Evolutionary conservation across 2,329 filamentous ascomycete species (phyloP).

Genomic region (Colletotrichum somersetense): DNA sequence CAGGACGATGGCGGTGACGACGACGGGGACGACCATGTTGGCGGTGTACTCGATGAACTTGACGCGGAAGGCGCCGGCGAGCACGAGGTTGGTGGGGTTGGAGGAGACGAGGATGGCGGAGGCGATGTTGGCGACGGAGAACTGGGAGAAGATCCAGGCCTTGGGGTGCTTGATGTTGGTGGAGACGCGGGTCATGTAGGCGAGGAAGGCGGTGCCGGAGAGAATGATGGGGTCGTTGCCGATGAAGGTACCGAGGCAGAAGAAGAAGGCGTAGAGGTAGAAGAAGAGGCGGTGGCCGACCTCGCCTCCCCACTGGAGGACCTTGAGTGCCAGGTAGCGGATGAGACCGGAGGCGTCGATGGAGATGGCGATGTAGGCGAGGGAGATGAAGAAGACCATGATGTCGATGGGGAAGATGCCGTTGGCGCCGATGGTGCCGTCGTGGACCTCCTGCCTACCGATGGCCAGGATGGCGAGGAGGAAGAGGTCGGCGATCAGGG

Average conservation of each 20-base stretch:
- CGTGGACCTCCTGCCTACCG: constrained; percentile 74
- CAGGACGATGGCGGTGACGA: constrained; percentile 75
- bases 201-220: constrained; percentile 79
- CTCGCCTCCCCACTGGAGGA: constrained; percentile 75
- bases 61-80: constrained; percentile 79
- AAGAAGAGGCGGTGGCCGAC: constrained; percentile 78
- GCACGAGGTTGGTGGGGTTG: constrained; percentile 81
- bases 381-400: constrained; percentile 79
- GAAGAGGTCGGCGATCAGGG: constrained; percentile 78
- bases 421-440: constrained; percentile 74
- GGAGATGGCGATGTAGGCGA: constrained; percentile 83
- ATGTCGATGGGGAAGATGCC: constrained; percentile 79
- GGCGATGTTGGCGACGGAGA: constrained; percentile 78
- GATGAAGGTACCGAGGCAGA: constrained; percentile 74
- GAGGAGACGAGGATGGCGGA: constrained; percentile 83
- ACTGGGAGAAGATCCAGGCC: constrained; percentile 81
- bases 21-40: constrained; percentile 81
- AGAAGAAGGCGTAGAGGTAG: constrained; percentile 81
- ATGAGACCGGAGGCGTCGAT: constrained; percentile 82
- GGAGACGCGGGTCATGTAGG: constrained; percentile 82
- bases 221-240: constrained; percentile 83
- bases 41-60: constrained; percentile 80
- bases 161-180: constrained; percentile 77
- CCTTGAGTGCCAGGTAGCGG: constrained; percentile 77
- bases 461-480: constrained; percentile 78